Evolutionary conservation across 2,329 filamentous ascomycete species (phyloP), one percentile per base, ranked within the genome.

Genomic region (Epichloe coenophiala): DNA sequence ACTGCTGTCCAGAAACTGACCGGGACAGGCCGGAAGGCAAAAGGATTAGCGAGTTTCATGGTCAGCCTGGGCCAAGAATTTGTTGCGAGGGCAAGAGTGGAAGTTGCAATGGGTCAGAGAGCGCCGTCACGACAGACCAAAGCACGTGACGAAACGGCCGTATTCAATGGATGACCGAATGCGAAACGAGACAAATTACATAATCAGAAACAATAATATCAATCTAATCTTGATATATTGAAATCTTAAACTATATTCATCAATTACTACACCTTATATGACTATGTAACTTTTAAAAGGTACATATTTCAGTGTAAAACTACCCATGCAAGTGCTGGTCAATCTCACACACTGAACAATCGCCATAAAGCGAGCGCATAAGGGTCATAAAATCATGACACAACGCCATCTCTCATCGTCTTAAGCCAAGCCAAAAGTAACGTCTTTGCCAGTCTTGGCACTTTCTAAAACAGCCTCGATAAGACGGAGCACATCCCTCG

Each of bases 1-100:
- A 81, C 63, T 12, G 81, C 81, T 41, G 82, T 84, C 72, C 90
- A 84, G 63, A 95, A 74, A 37, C 86, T 90, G 52, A 97, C 91
- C 47, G 88, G 83, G 56, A 80, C 75, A 31, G 88, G 86, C 54
- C 80, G 81, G 68, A 97, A 98, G 53, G 82, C 83, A 61, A 95
- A 71, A 2, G 78, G 78, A 55, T 81, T 82, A 45, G 57, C 54
- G 51, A 53, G 51, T 56, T 55, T 61, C 66, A 68, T 67, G 47
- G 45, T 52, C 19, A 49, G 27, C 39, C 7, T 15, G 17, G 33
- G 11, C 27, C 8, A 17, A 3, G 3, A 23, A 11, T 42, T n/a
- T 35, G n/a, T 21, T 36, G 40, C 33, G 47, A 37, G 45, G 8
- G 47, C 33, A 37, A 40, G 17, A 17, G 37, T 48, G 31, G 12